These are phyloP conservation scores for Leccinum sublutescens DNA, from an alignment of 768 basidiomycete species.

Conservation along the genomic window DNA sequence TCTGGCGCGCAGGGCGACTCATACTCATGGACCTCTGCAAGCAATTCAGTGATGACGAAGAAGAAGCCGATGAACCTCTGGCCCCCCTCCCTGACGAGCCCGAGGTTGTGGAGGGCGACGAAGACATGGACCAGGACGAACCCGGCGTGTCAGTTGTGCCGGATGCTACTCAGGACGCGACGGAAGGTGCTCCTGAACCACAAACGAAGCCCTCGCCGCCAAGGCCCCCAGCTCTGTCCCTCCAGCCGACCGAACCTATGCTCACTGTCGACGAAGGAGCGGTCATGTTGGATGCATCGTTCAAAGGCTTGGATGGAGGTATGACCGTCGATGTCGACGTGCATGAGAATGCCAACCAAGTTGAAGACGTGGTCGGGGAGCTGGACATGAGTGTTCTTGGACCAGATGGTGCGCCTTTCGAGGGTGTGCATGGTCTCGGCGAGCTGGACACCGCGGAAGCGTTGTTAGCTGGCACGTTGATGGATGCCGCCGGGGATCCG, in stretches of 20 bases:
- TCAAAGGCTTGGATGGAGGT: slow-evolving; percentile 52
- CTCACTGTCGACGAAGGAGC: slow-evolving; percentile 37
- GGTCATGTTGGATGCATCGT: slow-evolving; percentile 50
- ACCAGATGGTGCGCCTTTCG: slow-evolving; percentile 61
- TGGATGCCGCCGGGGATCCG: slow-evolving; percentile 61
- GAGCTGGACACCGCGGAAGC: slow-evolving; percentile 54
- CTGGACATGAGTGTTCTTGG: slow-evolving; percentile 66
- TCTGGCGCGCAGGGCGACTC: not conserved
- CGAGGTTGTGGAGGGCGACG: slow-evolving; percentile 71
- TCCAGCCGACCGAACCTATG: slow-evolving; percentile 45
- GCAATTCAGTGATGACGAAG: slow-evolving; percentile 90
- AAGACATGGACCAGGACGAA: slow-evolving; percentile 75
- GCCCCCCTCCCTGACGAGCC: slow-evolving; percentile 78
- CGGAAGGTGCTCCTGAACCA: slow-evolving; percentile 46
- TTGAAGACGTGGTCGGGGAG: slow-evolving; percentile 39
- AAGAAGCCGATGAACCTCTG: slow-evolving; percentile 73
- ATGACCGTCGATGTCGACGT: slow-evolving; percentile 43
- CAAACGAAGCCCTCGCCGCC: slow-evolving; percentile 66
- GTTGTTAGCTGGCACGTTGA: slow-evolving; percentile 57
- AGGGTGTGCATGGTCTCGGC: slow-evolving; percentile 50
- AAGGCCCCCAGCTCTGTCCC: slow-evolving; percentile 62
- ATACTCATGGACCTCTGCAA: slow-evolving; percentile 30
- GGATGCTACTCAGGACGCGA: slow-evolving; percentile 38
- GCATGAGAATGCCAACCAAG: slow-evolving; percentile 29
- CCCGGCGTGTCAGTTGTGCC: slow-evolving; percentile 39